These are phyloP conservation scores for Penicillium sp. DNA, from an alignment of 2,329 filamentous ascomycete genomes.

Conservation along the genomic window DNA sequence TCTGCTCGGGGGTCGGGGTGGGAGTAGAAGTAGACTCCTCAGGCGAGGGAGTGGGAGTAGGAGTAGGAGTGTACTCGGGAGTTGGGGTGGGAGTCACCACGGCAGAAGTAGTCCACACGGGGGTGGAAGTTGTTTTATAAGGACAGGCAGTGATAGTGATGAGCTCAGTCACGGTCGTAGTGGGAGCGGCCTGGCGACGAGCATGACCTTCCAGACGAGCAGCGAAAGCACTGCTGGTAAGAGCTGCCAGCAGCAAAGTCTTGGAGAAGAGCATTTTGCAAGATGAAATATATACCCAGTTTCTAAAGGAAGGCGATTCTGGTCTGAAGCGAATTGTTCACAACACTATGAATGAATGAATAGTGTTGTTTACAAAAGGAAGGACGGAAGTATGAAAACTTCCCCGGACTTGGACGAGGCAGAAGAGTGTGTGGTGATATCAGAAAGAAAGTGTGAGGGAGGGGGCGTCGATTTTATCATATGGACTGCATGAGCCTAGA, in stretches of 20 bases:
- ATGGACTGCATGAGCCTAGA: neutral
- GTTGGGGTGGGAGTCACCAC: neutral
- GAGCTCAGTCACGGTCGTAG: constrained; percentile 5
- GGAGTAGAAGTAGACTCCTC: neutral
- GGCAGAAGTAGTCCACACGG: neutral
- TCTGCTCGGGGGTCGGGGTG: neutral
- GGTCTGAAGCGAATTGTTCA: neutral
- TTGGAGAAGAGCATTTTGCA: constrained; percentile 31
- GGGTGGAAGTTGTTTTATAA: constrained; percentile 5
- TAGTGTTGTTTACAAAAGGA: neutral
- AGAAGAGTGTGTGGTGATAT: neutral
- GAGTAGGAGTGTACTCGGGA: constrained; percentile 2
- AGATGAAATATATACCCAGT: neutral
- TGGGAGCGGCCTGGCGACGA: constrained; percentile 14
- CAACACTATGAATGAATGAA: constrained; percentile 3
- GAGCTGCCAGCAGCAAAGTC: constrained; percentile 34
- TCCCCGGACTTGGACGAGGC: neutral
- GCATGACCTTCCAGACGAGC: constrained; percentile 17
- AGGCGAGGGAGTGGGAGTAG: neutral
- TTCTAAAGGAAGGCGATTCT: neutral
- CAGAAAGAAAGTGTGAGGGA: neutral
- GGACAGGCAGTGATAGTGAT: constrained; percentile 13
- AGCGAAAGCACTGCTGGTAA: constrained; percentile 24
- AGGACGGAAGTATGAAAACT: constrained; percentile 3
- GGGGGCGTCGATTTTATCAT: neutral